phyloP scores from a whole-genome alignment of 352 stramenopile species.

The Stramenopiles sp. region DNA sequence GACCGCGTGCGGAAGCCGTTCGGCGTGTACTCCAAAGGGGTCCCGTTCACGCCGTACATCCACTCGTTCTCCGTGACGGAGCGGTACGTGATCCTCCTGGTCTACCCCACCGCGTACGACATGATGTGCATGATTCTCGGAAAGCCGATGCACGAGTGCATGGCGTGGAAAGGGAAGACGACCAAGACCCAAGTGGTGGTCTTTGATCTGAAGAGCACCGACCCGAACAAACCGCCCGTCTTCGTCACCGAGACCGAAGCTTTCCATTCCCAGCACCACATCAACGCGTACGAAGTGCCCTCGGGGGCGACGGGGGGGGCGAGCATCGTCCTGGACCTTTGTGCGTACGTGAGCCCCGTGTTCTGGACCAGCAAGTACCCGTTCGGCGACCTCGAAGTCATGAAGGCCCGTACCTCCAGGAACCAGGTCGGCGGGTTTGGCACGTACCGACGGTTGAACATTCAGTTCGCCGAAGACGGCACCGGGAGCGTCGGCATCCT shows the following conservation, averaged over 20 bases:
- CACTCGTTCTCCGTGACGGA: background rate
- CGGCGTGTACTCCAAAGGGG: background rate
- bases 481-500: too few relatives aligned
- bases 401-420: background rate
- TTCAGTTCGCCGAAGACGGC: too few relatives aligned
- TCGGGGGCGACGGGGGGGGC: background rate
- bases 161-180: background rate
- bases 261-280: conserved; percentile 2
- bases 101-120: background rate
- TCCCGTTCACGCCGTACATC: background rate
- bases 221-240: background rate
- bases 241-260: background rate
- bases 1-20: background rate
- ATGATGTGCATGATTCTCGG: background rate
- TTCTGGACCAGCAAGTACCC: too few relatives aligned
- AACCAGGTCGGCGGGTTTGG: background rate
- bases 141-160: background rate
- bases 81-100: background rate
- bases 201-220: background rate
- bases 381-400: background rate
- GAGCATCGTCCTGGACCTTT: background rate
- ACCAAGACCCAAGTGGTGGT: background rate
- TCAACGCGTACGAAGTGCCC: background rate
- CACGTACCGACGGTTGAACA: background rate
- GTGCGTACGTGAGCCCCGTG: too few relatives aligned